Evolutionary conservation across 1,139 yeast genomes (phyloP), one percentile per base, ranked within the genome.

Genomic region (Blastobotrys ciferrii): DNA sequence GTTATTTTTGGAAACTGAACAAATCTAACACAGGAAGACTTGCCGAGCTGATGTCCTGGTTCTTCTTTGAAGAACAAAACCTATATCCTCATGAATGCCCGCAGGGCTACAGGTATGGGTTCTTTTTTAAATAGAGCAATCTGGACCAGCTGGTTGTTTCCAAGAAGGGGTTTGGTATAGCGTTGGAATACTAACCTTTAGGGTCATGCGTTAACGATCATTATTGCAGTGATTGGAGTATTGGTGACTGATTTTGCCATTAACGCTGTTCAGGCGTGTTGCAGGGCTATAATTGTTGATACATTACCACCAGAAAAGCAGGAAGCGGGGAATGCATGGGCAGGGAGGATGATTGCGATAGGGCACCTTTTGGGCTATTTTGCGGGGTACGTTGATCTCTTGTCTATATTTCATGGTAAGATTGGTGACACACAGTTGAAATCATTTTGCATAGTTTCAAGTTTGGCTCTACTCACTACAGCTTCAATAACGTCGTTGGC

Each of bases 291-390:
- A 28, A 78, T 80, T 39, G 82, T 80, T 19, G 85, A 80, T 56
- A 72, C 76, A 46, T 74, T 79, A 7, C 78, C 82, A 1, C 65
- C 76, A 1, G 61, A 68, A 23, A 80, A 77, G 53, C 85, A 80
- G 53, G 78, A 76, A 49, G 57, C 65, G 3, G 82, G 84, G 15
- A 82, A 82, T 58, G 87, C 87, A 1, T 81, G 86, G 87, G 88
- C 87, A 0, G 85, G 87, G 2, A 64, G 87, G 43, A 77, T 82
- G 75, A 79, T 82, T 50, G 81, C 83, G 0, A 66, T 68, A 1
- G 82, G 82, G 50, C 81, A 80, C 52, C 71, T 80, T 15, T 54
- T 74, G 20, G 83, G 84, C 1, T 80, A 77, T 57, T 70, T 73
- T 55, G 56, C 51, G 2, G 76, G 83, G 1, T 61, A 74, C 25